Percentiles rank a stretch among this genome's conserved stretches.
phyloP scores from a whole-genome alignment of 108 stramenopile species.

The Nannochloropsis oceanica region DNA sequence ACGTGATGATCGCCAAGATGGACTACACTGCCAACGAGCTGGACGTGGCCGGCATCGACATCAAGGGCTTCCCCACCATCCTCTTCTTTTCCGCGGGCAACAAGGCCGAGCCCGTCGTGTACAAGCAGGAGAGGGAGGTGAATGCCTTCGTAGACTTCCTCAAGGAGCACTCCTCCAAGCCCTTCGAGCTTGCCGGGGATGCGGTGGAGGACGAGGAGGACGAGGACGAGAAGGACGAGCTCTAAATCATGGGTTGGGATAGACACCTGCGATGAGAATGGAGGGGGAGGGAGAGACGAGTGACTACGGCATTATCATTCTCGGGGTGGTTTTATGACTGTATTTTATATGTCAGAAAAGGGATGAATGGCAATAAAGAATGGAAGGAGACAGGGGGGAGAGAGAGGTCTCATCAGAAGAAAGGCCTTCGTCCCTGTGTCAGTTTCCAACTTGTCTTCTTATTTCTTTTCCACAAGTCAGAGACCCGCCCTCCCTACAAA shows the following conservation, averaged over 20 bases:
- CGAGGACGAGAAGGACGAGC: not conserved
- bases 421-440: no score
- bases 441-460: no score
- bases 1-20: conserved; percentile 48
- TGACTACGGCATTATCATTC: no score
- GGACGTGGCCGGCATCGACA: conserved; percentile 27
- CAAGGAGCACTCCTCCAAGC: conserved; percentile 22
- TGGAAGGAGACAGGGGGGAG: no score
- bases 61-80: conserved; percentile 47
- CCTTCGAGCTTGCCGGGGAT: not conserved
- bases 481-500: no score
- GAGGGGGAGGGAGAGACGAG: no score
- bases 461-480: no score
- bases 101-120: conserved; percentile 23
- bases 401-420: no score
- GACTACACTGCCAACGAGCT: conserved; percentile 52
- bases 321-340: no score
- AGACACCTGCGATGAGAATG: no score
- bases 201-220: not conserved
- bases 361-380: no score
- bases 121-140: conserved; percentile 39
- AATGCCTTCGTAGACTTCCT: conserved; percentile 37
- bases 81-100: conserved; percentile 43
- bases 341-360: no score
- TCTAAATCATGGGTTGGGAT: not conserved